These are phyloP conservation scores for Pythium rhizo-oryzae DNA, from an alignment of 352 stramenopile species.

Conservation along the genomic window DNA sequence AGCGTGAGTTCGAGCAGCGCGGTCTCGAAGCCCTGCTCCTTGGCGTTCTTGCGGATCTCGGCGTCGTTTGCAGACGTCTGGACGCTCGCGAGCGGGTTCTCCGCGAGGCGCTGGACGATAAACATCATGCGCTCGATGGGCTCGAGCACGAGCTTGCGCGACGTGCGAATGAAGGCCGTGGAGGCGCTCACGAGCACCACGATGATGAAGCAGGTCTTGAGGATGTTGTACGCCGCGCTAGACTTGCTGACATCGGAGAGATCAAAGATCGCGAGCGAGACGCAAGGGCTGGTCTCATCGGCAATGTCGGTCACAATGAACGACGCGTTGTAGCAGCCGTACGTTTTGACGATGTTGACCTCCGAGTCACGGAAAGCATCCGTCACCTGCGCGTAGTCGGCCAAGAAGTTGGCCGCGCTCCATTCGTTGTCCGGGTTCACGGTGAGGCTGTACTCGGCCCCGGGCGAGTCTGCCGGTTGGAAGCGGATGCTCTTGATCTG, in stretches of 20 bases:
- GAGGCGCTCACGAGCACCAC: conserved; percentile 77
- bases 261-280: conserved; percentile 87
- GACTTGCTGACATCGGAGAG: conserved; percentile 53
- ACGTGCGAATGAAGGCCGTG: conserved; percentile 84
- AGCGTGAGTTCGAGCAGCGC: conserved; percentile 80
- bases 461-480: conserved; percentile 40
- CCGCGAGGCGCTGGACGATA: conserved; percentile 86
- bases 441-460: conserved; percentile 49
- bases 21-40: conserved; percentile 81
- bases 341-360: conserved; percentile 77
- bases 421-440: conserved; percentile 65
- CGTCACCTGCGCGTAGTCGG: conserved; percentile 44
- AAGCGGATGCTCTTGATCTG: conserved; percentile 53
- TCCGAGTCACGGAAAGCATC: conserved; percentile 53
- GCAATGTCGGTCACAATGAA: conserved; percentile 60
- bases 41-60: conserved; percentile 75
- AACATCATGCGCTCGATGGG: conserved; percentile 93
- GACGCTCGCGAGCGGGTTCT: conserved; percentile 88
- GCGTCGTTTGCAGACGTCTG: conserved; percentile 61
- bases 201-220: conserved; percentile 90
- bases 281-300: conserved; percentile 52
- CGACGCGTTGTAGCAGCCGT: conserved; percentile 72
- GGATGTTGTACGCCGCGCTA: conserved; percentile 79
- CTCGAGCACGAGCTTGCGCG: conserved; percentile 83
- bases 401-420: conserved; percentile 38